Evolutionary conservation across 164 flowering plant species (phyloP), one percentile per base, ranked within the genome.

Genomic region (Houttuynia cordata): DNA sequence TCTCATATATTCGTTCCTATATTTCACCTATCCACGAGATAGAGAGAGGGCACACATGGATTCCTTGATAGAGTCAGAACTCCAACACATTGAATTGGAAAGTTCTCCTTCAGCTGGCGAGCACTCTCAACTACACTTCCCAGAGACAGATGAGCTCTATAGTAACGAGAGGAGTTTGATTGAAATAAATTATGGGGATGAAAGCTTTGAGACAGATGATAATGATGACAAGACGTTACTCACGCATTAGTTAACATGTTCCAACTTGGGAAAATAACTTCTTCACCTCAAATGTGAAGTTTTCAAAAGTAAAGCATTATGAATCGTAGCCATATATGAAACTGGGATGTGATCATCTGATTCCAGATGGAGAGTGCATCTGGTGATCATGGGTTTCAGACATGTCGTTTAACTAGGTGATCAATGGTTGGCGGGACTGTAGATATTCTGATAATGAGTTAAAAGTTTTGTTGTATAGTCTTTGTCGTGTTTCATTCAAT

Each of bases 21-120:
- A 88, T 58, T 58, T 64, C 56, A 88, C 92, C n/a, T 88, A 91
- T 58, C 96, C 96, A n/a, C 78, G 85, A 72, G 98, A 88, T 73
- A 81, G 76, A 58, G 89, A 82, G 34, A 71, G 87, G 22, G 94
- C 96, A 39, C 71, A 61, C 34, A 86, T 91, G 92, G 73, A 81
- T 49, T 80, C 80, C 19, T 56, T 88, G 50, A 80, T 82, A 59
- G 94, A 86, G 69, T 76, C 90, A 53, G 96, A 88, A 73, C 74
- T 83, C 87, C 78, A 73, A 56, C 76, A 76, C 34, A 56, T 88
- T 24, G 82, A 79, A 51, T 66, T 62, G 0, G 80, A 78, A 54
- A 58, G 72, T 64, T 61, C 55, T 17, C 61, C 71, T 34, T 37
- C 47, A 1, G 63, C 24, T 30, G 75, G 60, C 39, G 75, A 68